These are phyloP conservation scores for Knufia fluminis DNA, from an alignment of 2,329 filamentous ascomycete genomes.

Conservation along the genomic window DNA sequence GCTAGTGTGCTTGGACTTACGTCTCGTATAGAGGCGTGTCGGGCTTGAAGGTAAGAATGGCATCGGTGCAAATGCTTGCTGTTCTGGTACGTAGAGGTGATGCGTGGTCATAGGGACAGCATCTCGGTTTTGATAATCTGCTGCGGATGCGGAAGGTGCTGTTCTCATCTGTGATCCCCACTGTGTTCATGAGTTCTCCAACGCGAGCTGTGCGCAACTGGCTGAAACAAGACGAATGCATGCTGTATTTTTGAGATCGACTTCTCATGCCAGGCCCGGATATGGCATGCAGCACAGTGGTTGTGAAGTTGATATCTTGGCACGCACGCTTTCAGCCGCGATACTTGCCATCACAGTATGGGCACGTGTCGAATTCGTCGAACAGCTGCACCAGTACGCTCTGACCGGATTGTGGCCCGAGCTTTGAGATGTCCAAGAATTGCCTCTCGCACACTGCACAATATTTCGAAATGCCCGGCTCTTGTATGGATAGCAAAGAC, in stretches of 20 bases:
- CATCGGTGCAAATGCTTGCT: neutral
- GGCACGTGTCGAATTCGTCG: slow-evolving; percentile 22
- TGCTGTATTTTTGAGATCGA: too few species aligned
- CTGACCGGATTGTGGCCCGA: slow-evolving; percentile 15
- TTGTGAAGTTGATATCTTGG: too few species aligned
- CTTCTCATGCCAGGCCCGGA: too few species aligned
- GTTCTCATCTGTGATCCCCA: too few species aligned
- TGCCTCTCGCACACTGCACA: slow-evolving; percentile 23
- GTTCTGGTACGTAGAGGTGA: too few species aligned
- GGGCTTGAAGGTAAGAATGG: slow-evolving; percentile 7
- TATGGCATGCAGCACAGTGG: too few species aligned
- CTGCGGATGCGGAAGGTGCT: too few species aligned
- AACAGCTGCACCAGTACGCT: slow-evolving; percentile 21
- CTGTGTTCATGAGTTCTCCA: too few species aligned
- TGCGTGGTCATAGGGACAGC: too few species aligned
- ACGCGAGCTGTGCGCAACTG: too few species aligned
- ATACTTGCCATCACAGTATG: slow-evolving; percentile 23
- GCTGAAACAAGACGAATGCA: too few species aligned
- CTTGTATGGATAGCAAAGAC: slow-evolving; percentile 23
- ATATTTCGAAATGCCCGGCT: slow-evolving; percentile 23
- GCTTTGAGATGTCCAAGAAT: slow-evolving; percentile 20
- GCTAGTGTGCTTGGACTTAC: neutral
- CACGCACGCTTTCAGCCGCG: slow-evolving; percentile 14
- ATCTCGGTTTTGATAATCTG: too few species aligned
- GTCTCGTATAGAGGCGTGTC: neutral